Percentiles rank a stretch among this genome's conserved stretches.
phyloP scores from a whole-genome alignment of 2,329 filamentous ascomycete genomes.

The Tympanopsis confertula region DNA sequence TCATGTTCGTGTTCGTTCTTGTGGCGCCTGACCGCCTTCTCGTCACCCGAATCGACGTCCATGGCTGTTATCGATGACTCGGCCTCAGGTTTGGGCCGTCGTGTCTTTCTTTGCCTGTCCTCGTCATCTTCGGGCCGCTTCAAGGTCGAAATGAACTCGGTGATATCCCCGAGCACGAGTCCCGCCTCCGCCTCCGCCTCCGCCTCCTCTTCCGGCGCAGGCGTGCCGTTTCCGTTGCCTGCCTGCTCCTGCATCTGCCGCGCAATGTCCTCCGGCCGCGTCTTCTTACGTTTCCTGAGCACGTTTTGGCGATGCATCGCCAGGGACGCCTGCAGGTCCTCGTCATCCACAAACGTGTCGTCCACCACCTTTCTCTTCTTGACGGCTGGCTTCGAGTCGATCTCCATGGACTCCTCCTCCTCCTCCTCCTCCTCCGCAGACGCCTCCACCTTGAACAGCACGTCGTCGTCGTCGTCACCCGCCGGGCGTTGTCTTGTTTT shows the following conservation, averaged over 20 bases:
- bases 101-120: constrained; percentile 37
- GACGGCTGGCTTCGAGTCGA: constrained; percentile 46
- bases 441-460: constrained; percentile 31
- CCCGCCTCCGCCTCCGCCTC: constrained; percentile 43
- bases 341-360: constrained; percentile 70
- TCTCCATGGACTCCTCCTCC: constrained; percentile 55
- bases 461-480: constrained; percentile 46
- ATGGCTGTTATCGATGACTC: constrained; percentile 29
- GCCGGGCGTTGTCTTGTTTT: constrained; percentile 63
- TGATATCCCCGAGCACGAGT: constrained; percentile 84
- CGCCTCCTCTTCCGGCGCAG: constrained; percentile 35
- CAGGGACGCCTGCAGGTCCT: constrained; percentile 58
- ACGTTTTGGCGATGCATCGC: constrained; percentile 51
- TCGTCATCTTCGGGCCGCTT: constrained; percentile 52
- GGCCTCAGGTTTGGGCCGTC: constrained; percentile 25
- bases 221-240: too few relatives aligned
- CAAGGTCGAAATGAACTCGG: constrained; percentile 82
- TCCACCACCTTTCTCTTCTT: constrained; percentile 58
- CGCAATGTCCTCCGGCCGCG: constrained; percentile 55
- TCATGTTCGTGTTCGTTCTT: constrained; percentile 35
- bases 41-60: constrained; percentile 30
- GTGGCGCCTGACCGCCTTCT: constrained; percentile 31
- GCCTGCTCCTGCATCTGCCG: constrained; percentile 52
- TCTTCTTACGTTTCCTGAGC: constrained; percentile 61
- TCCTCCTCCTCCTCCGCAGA: constrained; percentile 14